phyloP scores from a whole-genome alignment of 2,329 filamentous ascomycete genomes.

The Epichloe scottii region DNA sequence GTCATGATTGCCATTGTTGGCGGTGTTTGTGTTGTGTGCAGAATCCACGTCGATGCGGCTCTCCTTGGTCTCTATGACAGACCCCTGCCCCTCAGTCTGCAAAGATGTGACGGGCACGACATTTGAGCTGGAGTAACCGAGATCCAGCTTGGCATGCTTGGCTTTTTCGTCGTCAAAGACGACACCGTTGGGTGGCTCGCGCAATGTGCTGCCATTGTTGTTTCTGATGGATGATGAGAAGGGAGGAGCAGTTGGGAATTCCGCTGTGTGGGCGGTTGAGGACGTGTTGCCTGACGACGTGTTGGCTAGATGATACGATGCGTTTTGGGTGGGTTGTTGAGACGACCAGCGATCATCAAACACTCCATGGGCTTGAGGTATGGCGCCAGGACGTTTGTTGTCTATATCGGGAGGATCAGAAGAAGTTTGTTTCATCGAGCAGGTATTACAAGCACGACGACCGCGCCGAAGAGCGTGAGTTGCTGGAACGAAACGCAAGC shows the following conservation, averaged over 20 bases:
- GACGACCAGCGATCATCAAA: slow-evolving; percentile 21
- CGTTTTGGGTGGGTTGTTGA: slow-evolving; percentile 13
- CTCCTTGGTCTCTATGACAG: slow-evolving; percentile 35
- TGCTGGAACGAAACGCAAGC: background rate
- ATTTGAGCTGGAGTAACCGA: slow-evolving; percentile 15
- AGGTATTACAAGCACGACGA: slow-evolving; percentile 16
- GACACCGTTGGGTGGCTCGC: slow-evolving; percentile 6
- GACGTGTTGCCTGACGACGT: slow-evolving; percentile 6
- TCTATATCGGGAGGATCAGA: slow-evolving; percentile 41
- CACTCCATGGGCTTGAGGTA: slow-evolving; percentile 42
- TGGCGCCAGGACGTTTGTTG: slow-evolving; percentile 43
- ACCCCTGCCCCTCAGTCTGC: slow-evolving; percentile 41
- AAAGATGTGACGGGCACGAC: slow-evolving; percentile 29
- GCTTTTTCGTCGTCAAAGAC: slow-evolving; percentile 8
- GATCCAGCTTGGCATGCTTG: slow-evolving; percentile 10
- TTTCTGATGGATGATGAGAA: slow-evolving; percentile 8
- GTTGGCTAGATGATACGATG: slow-evolving; percentile 4
- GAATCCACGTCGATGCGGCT: slow-evolving; percentile 3
- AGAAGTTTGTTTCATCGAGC: slow-evolving; percentile 51
- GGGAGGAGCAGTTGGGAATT: background rate
- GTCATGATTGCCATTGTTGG: slow-evolving; percentile 15
- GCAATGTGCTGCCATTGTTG: slow-evolving; percentile 11
- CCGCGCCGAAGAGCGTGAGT: background rate
- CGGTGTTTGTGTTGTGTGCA: slow-evolving; percentile 16
- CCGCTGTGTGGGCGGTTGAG: background rate